Base-by-base conservation (phyloP, 805 yeast species). In the Cyberlindnera suaveolens region DNA sequence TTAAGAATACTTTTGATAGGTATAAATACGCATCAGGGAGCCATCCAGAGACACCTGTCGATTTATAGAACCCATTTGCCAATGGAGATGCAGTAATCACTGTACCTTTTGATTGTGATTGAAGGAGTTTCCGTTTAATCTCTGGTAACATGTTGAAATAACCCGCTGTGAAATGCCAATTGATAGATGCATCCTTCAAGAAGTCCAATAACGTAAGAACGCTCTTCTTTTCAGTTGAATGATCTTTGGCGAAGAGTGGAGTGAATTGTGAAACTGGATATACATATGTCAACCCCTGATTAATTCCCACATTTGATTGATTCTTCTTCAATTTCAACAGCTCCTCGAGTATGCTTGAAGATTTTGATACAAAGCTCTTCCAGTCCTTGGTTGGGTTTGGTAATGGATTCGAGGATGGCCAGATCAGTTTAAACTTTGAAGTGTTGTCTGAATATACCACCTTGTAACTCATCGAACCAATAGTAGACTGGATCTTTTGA, bases 111-210 rank as follows among this genome's bases (percentile, higher is more conserved):
- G 90, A 81, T 11, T 66, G 69, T 1, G 86, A 74, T 31, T 70
- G 64, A 30, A 87, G 59, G 26, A 93, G 67, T 23, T 72, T 68
- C 14, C 66, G 64, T 56, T 78, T 80, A 41, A 86, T 81, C 33
- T 80, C 79, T 1, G 95, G 86, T 33, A 82, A 76, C 78, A 93
- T 82, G 62, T 93, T 93, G 70, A 93, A 93, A 61, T 93, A 93
- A 2, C 99, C 99, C 0, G 98, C 96, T 0, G 99, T 93, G 54
- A 93, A 82, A 50, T 85, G 75, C 95, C 96, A 91, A 41, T 71
- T 72, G 23, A 81, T 72, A 11, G 65, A 56, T 20, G 78, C 71
- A 34, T 78, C 67, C 54, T 78, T 78, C 39, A 78, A 66, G 45
- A 70, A 71, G 3, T 86, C 72, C 34, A 86, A 66, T 4, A 85